Base-by-base conservation (phyloP, 2,329 filamentous ascomycete species). In the Xylaria sp. region DNA sequence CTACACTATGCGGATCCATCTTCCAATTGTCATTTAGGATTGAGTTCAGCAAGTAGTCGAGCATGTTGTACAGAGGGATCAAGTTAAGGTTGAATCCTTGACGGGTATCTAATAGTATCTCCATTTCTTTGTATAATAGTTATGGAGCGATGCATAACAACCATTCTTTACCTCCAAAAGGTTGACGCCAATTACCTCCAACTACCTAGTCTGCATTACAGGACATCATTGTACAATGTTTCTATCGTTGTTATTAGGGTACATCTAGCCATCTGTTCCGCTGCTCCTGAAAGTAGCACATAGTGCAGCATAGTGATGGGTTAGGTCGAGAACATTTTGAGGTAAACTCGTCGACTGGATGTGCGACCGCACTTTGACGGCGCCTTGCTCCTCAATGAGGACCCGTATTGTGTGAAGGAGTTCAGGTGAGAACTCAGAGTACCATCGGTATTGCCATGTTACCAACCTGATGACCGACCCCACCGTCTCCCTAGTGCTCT, bases 361-460 rank as follows among this genome's bases (percentile, higher is more conserved):
- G 78, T 99, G 97, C 80, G 94, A 98, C 78, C 96, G 89, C 63
- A 99, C 92, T 83, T 99, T 99, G 80, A 99, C 93, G 1, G 95
- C 95, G 67, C 96, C 96, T 82, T 99, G 96, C 74, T 98, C 94
- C 81, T 98, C 96, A 78, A 99, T 99, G 73, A 99, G 85, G 73
- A 93, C 94, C 70, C 96, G 91, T 76, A 98, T 93, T 2, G 93
- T 91, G 80, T 91, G 93, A 63, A 99, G 87, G 51, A 99, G 87
- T 72, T 94, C 91, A 0, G 96, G 96, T 21, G 94, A 98, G 82
- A 99, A 99, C 87, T 99, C 96, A 65, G 94, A 98, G 83, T 99
- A 99, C 96, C 96, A 99, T 74, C 96, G 88, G 82, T 98, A 99
- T 82, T 99, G 96, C 96, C 96, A 99, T 13, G 95, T 96, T 40